Base-by-base conservation (phyloP, 2,329 filamentous ascomycete species). In the Aspergillus sp. region DNA sequence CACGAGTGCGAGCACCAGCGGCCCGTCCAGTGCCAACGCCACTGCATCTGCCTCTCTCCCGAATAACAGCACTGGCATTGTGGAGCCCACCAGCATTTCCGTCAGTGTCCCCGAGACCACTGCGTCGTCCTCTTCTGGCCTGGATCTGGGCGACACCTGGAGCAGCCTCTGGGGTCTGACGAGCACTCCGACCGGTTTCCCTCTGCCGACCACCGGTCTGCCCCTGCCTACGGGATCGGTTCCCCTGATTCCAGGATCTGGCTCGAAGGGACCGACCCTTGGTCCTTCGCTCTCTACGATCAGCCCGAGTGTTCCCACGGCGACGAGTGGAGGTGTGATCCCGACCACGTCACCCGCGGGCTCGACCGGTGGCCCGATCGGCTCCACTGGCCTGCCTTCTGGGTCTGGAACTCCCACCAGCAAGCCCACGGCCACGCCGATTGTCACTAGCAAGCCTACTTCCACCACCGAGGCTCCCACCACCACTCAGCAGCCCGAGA, bases 91-190 rank as follows among this genome's bases (percentile, higher is more conserved):
- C 19, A 64, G 59, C 6, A 64, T 68, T 13, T 52, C 64, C n/a
- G 55, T 66, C 29, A 68, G 63, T 46, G 58, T 67, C 45, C 64
- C 65, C 29, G 53, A 53, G 31, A 52, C 57, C 31, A 61, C 59
- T 1, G 54, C 55, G 21, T 34, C 36, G n/a, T 17, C 19, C 2
- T 40, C 45, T 7, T 45, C 36, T 11, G 50, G 45, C 16, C 49
- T 50, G 36, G 25, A 56, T 10, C 32, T 62, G n/a, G 45, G 49
- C 5, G 47, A 48, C 21, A 17, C 25, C 19, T 41, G 34, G 31
- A 51, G 57, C 23, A 40, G 53, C 23, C 53, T 49, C 21, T 56
- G 54, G 17, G 45, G 52, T 17, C 25, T 63, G 17, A 41, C 53
- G 5, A 17, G 40, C n/a, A 42, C 40, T 16, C 16, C 16, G 6